phyloP scores from a whole-genome alignment of 2,329 filamentous ascomycete genomes.

The Ampelomyces quisqualis region DNA sequence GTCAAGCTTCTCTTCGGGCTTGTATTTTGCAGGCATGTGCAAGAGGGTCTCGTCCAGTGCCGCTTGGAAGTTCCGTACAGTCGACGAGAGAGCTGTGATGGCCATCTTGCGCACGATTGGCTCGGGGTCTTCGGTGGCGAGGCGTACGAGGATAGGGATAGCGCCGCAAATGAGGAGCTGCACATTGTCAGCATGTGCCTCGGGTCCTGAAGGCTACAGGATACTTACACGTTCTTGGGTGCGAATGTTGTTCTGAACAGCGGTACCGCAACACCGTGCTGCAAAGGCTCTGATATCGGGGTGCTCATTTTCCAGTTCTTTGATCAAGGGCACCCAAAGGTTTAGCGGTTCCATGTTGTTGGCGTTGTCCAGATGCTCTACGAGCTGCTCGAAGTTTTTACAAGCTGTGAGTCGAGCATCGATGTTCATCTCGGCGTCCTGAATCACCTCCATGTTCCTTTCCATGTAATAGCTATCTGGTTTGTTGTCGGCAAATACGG shows the following conservation, averaged over 20 bases:
- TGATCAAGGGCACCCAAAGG: conserved; percentile 79
- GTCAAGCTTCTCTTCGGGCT: conserved; percentile 64
- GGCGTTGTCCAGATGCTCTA: conserved; percentile 74
- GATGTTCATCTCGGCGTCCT: conserved; percentile 48
- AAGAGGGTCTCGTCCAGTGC: conserved; percentile 66
- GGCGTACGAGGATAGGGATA: conserved; percentile 66
- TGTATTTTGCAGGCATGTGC: conserved; percentile 62
- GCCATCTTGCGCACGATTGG: conserved; percentile 78
- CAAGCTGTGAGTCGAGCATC: conserved; percentile 24
- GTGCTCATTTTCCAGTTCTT: conserved; percentile 67
- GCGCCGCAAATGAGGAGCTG: conserved; percentile 63
- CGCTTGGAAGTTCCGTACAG: conserved; percentile 85
- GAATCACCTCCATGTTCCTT: conserved; percentile 74
- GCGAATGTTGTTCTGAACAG: conserved; percentile 92
- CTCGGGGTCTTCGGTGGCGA: conserved; percentile 63
- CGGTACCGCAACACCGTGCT: conserved; percentile 91
- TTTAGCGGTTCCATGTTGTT: conserved; percentile 82
- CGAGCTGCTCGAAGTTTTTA: conserved; percentile 32
- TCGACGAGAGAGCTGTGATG: conserved; percentile 82
- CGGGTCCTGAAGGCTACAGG: neutral
- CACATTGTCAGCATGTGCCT: conserved; percentile 13
- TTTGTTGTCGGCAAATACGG: too few species aligned
- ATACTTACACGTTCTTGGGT: conserved; percentile 69
- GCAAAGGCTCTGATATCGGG: conserved; percentile 77
- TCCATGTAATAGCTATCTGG: too few species aligned